A percentile compares a stretch with the other conserved stretches of the same genome.
Conservation (phyloP, 371 early-diverging fungal species). For the Mucor velutinosus region DNA sequence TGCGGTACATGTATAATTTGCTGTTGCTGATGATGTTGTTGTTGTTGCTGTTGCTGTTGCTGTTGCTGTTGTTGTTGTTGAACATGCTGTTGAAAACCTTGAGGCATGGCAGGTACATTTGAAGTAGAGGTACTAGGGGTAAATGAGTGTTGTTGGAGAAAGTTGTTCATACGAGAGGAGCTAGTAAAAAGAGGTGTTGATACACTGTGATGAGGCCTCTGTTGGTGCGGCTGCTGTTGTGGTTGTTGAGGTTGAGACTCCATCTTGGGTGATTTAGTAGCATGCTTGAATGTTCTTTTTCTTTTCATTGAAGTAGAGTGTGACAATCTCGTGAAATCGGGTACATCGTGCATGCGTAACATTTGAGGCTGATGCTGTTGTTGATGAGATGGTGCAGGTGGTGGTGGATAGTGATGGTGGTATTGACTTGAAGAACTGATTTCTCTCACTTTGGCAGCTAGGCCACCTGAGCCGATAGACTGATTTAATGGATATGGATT, state of each 20-base stretch:
- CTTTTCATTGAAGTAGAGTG: conserved; percentile 28
- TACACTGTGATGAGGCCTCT: conserved; percentile 18
- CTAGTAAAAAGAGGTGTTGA: conserved; percentile 28
- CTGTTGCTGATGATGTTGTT: no score
- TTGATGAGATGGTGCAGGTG: neutral
- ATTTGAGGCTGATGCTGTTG: conserved; percentile 1
- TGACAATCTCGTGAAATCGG: conserved; percentile 21
- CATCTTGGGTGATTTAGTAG: conserved; percentile 2
- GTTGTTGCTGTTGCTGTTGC: neutral
- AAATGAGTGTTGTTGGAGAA: neutral
- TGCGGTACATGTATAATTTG: neutral
- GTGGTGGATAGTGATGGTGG: neutral
- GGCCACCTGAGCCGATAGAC: conserved; percentile 15
- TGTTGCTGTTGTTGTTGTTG: neutral
- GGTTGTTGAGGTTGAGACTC: neutral
- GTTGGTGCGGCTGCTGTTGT: neutral
- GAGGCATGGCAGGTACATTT: neutral
- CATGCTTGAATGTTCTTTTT: conserved; percentile 15
- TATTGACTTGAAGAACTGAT: conserved; percentile 12
- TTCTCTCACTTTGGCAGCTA: conserved; percentile 31
- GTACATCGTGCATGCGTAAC: conserved; percentile 16
- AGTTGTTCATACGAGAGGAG: neutral
- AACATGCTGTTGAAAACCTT: neutral
- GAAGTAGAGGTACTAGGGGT: neutral
- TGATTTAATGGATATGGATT: conserved; percentile 3